phyloP scores from a whole-genome alignment of 2,329 filamentous ascomycete species.

The Fonsecaea pugnacius region DNA sequence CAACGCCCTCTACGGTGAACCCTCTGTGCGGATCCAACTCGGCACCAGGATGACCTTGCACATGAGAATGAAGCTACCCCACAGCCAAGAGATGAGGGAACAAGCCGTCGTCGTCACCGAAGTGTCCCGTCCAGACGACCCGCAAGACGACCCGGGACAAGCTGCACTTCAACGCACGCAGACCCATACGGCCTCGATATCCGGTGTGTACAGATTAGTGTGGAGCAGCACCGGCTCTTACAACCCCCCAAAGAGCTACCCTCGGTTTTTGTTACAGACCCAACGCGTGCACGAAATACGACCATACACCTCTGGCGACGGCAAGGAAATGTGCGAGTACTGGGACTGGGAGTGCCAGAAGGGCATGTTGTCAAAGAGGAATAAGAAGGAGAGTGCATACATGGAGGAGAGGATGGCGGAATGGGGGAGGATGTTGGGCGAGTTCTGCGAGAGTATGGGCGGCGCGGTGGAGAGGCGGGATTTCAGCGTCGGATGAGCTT shows the following conservation, averaged over 20 bases:
- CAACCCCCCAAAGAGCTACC: constrained; percentile 40
- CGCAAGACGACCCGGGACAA: constrained; percentile 17
- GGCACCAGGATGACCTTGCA: constrained; percentile 53
- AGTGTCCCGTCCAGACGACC: constrained; percentile 36
- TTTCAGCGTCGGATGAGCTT: constrained; percentile 21
- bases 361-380: constrained; percentile 48
- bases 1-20: constrained; percentile 37
- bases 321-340: constrained; percentile 44
- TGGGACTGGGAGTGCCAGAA: constrained; percentile 51
- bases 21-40: constrained; percentile 40
- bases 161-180: constrained; percentile 28
- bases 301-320: constrained; percentile 43
- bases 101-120: constrained; percentile 34
- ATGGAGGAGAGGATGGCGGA: constrained; percentile 47
- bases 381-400: constrained; percentile 50
- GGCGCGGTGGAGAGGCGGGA: constrained; percentile 42
- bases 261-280: constrained; percentile 46
- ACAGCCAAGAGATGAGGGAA: constrained; percentile 29
- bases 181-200: constrained; percentile 34
- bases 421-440: constrained; percentile 50
- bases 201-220: constrained; percentile 40
- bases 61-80: constrained; percentile 47
- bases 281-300: constrained; percentile 56
- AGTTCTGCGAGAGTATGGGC: constrained; percentile 41
- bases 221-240: constrained; percentile 42